These are phyloP conservation scores for Penicillium lividum DNA, from an alignment of 495 filamentous ascomycete genomes.

Conservation along the genomic window DNA sequence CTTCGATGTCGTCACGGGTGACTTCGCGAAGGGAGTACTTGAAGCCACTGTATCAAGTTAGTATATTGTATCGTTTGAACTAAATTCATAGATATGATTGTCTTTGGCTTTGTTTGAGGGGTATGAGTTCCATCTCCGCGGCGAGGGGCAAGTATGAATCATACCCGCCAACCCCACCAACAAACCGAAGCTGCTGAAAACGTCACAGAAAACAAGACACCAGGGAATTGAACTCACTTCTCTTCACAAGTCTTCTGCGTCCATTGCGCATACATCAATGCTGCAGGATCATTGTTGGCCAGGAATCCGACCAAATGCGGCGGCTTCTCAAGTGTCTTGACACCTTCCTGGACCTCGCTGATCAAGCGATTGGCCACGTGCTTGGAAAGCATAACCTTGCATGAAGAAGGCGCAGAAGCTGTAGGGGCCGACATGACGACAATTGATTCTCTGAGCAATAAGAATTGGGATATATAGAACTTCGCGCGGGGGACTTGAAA, in stretches of 20 bases:
- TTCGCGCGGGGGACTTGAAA: conserved; percentile 23
- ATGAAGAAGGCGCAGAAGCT: conserved; percentile 54
- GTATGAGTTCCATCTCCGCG: neutral
- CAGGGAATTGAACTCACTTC: conserved; percentile 63
- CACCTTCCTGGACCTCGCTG: conserved; percentile 69
- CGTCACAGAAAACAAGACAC: conserved; percentile 13
- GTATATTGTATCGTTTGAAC: conserved; percentile 20
- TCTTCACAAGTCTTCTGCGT: conserved; percentile 94
- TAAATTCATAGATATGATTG: neutral
- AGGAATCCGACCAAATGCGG: conserved; percentile 89
- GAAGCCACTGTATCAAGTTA: conserved; percentile 67
- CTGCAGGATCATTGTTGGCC: conserved; percentile 87
- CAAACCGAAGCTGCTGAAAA: conserved; percentile 17
- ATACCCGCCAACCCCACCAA: conserved; percentile 24
- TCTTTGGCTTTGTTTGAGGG: neutral
- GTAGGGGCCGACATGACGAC: conserved; percentile 39
- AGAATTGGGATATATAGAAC: conserved; percentile 14
- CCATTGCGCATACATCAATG: conserved; percentile 92
- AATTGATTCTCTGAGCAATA: conserved; percentile 9
- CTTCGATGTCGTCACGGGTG: conserved; percentile 83
- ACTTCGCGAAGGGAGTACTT: conserved; percentile 79
- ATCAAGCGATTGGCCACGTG: conserved; percentile 79
- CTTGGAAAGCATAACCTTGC: conserved; percentile 88
- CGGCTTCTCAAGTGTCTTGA: conserved; percentile 65
- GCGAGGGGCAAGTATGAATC: conserved; percentile 32